A percentile compares a stretch with the other conserved stretches of the same genome.
Evolutionary conservation across 169 alveolate species (phyloP).

Genomic region (Amoebophrya sp.): DNA sequence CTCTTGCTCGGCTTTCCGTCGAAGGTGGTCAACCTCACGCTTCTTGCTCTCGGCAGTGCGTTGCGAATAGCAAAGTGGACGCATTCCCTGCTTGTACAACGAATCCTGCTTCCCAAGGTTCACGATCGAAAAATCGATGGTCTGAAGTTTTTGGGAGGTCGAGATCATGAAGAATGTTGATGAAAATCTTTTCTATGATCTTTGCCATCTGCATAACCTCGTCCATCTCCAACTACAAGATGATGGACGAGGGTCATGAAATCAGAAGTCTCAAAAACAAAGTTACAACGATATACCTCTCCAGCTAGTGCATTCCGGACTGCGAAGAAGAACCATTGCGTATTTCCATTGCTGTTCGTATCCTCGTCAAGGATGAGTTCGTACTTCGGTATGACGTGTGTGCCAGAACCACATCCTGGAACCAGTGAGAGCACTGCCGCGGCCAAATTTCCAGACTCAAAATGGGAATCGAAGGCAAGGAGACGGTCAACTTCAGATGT

Average conservation of each 20-base stretch:
- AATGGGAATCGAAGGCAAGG: constrained; percentile 75
- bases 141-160: no score
- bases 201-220: no score
- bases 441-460: constrained; percentile 80
- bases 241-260: no score
- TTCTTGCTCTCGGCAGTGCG: neutral
- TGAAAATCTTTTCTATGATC: no score
- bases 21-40: no score
- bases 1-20: constrained; percentile 33
- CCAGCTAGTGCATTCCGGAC: constrained; percentile 51
- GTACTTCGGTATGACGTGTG: constrained; percentile 50
- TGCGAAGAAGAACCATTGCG: constrained; percentile 74
- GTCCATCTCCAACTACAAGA: no score
- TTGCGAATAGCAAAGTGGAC: constrained; percentile 33
- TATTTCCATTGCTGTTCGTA: constrained; percentile 67
- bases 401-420: constrained; percentile 54
- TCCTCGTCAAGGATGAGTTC: constrained; percentile 75
- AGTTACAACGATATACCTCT: no score
- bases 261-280: no score
- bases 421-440: constrained; percentile 55
- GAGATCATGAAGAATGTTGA: no score
- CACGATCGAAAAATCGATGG: constrained; percentile 54
- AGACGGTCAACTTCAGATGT: constrained; percentile 42
- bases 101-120: constrained; percentile 57
- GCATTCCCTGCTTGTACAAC: constrained; percentile 62